Percentiles rank a stretch among this genome's conserved stretches.
These are phyloP conservation scores for Coriolopsis trogii DNA, from an alignment of 1,284 basidiomycete genomes.

Conservation along the genomic window DNA sequence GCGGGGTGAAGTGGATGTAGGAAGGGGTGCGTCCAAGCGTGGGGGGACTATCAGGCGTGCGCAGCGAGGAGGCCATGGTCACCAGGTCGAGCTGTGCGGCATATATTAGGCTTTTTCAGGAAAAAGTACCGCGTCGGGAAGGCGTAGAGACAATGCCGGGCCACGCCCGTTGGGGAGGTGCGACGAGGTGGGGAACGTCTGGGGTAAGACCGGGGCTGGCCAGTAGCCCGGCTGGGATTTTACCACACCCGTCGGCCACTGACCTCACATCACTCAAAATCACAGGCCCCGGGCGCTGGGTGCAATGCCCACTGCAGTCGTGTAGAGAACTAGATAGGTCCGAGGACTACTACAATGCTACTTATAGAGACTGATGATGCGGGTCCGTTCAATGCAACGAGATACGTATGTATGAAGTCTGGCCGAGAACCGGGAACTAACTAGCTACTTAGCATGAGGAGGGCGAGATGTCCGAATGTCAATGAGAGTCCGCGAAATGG, in stretches of 20 bases:
- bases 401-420: slow-evolving; percentile 6
- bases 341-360: slow-evolving; percentile 28
- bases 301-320: too few species aligned
- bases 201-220: too few species aligned
- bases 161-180: too few species aligned
- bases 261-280: too few species aligned
- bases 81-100: background rate
- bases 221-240: too few species aligned
- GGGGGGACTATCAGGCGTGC: slow-evolving; percentile 22
- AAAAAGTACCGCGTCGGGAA: background rate
- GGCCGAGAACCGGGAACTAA: too few species aligned
- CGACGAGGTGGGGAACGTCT: too few species aligned
- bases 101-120: slow-evolving; percentile 7
- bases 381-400: slow-evolving; percentile 22
- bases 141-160: too few species aligned
- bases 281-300: too few species aligned
- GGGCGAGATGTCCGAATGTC: slow-evolving; percentile 16
- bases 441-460: slow-evolving; percentile 8
- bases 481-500: slow-evolving; percentile 22
- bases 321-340: slow-evolving; percentile 25
- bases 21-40: slow-evolving; percentile 32
- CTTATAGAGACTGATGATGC: slow-evolving; percentile 27
- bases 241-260: too few species aligned
- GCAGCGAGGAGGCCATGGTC: slow-evolving; percentile 23
- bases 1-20: slow-evolving; percentile 48